Conservation (phyloP, 1,284 basidiomycete species). For the Vanrija sp. region DNA sequence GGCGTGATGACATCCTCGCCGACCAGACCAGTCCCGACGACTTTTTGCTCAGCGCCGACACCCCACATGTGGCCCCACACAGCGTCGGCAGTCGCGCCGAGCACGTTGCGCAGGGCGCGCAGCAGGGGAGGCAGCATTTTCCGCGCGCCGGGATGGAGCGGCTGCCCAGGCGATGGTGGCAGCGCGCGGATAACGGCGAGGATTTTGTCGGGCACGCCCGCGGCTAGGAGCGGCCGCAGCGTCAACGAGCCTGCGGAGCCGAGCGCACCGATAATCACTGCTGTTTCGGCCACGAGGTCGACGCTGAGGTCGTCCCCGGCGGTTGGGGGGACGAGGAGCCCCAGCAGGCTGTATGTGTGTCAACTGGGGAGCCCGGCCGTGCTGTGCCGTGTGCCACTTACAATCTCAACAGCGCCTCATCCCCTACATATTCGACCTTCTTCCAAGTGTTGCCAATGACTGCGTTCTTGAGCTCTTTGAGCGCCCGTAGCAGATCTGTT, state of each 20-base stretch:
- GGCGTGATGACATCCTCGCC: slow-evolving; percentile 20
- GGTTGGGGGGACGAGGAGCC: slow-evolving; percentile 14
- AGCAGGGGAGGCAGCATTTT: slow-evolving; percentile 29
- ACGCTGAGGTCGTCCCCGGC: slow-evolving; percentile 4
- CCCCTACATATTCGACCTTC: slow-evolving; percentile 45
- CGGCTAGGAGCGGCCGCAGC: slow-evolving; percentile 29
- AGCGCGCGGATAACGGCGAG: slow-evolving; percentile 23
- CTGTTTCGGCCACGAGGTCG: slow-evolving; percentile 40
- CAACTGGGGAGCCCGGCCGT: neutral
- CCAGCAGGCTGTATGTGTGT: slow-evolving; percentile 14
- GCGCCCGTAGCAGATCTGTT: slow-evolving; percentile 22
- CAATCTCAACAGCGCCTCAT: slow-evolving; percentile 33
- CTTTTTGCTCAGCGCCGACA: slow-evolving; percentile 38
- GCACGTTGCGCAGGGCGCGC: slow-evolving; percentile 39
- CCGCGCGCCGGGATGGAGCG: slow-evolving; percentile 1
- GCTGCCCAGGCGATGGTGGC: neutral
- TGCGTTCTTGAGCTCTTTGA: slow-evolving; percentile 48
- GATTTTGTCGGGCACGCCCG: slow-evolving; percentile 24
- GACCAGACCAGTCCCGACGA: slow-evolving; percentile 39
- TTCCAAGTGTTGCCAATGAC: slow-evolving; percentile 48
- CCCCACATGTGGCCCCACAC: slow-evolving; percentile 48
- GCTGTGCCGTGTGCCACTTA: slow-evolving; percentile 14
- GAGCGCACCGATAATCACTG: slow-evolving; percentile 47
- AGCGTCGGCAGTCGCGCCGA: slow-evolving; percentile 40
- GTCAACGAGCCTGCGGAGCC: slow-evolving; percentile 42